Evolutionary conservation across 2,329 filamentous ascomycete species (phyloP).

Genomic region (Zelopaecilomyces penicillatus): DNA sequence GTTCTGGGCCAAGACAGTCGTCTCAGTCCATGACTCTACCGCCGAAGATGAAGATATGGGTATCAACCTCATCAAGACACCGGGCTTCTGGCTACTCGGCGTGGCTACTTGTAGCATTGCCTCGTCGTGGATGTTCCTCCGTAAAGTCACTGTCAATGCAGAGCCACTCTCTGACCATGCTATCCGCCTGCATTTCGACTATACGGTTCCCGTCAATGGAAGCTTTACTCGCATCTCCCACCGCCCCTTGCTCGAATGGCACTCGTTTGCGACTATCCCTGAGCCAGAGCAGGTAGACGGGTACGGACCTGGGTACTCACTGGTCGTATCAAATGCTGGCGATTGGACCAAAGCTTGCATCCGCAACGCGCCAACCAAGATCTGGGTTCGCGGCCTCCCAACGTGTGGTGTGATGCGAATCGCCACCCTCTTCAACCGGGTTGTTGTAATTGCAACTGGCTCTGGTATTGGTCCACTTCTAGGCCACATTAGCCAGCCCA

Average conservation of each 20-base stretch:
- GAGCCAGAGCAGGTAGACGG: constrained; percentile 18
- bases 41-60: constrained; percentile 26
- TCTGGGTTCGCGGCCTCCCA: constrained; percentile 63
- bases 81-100: constrained; percentile 58
- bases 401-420: constrained; percentile 60
- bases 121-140: constrained; percentile 65
- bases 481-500: constrained; percentile 44
- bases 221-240: constrained; percentile 48
- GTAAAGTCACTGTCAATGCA: constrained; percentile 56
- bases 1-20: constrained; percentile 55
- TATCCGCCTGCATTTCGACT: constrained; percentile 60
- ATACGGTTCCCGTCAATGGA: constrained; percentile 46
- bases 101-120: constrained; percentile 56
- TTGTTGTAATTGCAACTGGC: constrained; percentile 62
- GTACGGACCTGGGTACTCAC: constrained; percentile 46
- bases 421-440: constrained; percentile 54
- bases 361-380: constrained; percentile 46
- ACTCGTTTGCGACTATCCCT: constrained; percentile 68
- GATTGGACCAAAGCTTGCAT: constrained; percentile 66
- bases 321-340: constrained; percentile 63
- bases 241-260: constrained; percentile 60
- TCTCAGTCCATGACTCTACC: constrained; percentile 41
- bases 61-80: constrained; percentile 26
- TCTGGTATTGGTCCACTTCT: constrained; percentile 65
- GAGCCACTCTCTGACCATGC: constrained; percentile 66